Evolutionary conservation across 2,329 filamentous ascomycete species (phyloP), one percentile per base, ranked within the genome.

Genomic region (Talaromyces sp.): DNA sequence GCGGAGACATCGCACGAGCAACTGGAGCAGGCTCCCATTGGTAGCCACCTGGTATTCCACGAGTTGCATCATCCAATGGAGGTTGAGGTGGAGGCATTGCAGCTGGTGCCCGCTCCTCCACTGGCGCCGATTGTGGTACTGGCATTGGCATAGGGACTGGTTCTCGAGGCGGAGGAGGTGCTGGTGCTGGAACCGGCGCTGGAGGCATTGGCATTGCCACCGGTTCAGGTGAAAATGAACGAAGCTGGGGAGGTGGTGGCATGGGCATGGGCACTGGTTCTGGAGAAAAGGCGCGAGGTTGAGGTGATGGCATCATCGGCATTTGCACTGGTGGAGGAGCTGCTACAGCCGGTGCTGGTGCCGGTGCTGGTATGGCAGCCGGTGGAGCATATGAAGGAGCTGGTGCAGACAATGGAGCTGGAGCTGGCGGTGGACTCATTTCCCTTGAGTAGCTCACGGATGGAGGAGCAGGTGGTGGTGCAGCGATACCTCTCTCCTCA

Each of bases 321-420:
- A 63, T 60, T 25, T 33, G 61, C n/a, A 37, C 22, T n/a, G 47
- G 58, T 25, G 57, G 25, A 54, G 63, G 56, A 19, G 41, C 31
- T 37, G 59, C 13, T 9, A 37, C 13, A 37, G 25, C 17, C 10
- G 41, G 41, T 27, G 43, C 49, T 17, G 19, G 49, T 15, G 31
- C 6, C 19, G 45, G 47, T n/a, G n/a, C 17, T 4, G 61, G 61
- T 37, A 31, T n/a, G 17, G 35, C 17, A 25, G 39, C 5, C 8
- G 49, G n/a, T 39, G 39, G 27, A 25, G 22, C 13, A 41, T 49
- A 49, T 31, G 56, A 4, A 58, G 47, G 22, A 50, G 25, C 13
- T 50, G 56, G 39, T 13, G 56, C 37, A 43, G 56, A 1, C 17
- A 56, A 13, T 22, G 61, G 49, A 35, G 22, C 37, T n/a, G 57